Evolutionary conservation across 345 rosid genomes (phyloP).

Genomic region (Hibiscus trionum): DNA sequence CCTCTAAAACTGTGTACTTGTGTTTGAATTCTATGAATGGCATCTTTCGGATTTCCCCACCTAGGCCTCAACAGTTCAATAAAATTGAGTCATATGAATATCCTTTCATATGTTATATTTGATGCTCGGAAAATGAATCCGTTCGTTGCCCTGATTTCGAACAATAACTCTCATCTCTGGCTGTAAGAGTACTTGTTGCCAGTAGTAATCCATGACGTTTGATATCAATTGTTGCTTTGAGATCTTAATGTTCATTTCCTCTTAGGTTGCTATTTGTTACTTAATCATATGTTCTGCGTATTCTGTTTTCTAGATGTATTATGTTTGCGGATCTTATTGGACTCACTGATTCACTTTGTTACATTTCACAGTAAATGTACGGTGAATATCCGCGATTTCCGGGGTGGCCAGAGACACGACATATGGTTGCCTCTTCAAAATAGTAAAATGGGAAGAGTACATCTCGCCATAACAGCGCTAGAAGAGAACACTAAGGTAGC

Average conservation of each 20-base stretch:
- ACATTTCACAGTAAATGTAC: conserved; percentile 46
- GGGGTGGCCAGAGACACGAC: conserved; percentile 71
- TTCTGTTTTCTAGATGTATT: neutral
- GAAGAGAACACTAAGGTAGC: conserved; percentile 53
- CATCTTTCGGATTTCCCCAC: neutral
- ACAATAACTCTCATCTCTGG: neutral
- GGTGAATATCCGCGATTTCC: conserved; percentile 45
- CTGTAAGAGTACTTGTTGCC: neutral
- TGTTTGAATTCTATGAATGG: neutral
- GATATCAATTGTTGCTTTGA: neutral
- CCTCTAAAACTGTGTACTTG: neutral
- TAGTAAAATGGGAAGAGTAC: conserved; percentile 70
- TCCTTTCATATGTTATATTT: neutral
- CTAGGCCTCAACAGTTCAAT: neutral
- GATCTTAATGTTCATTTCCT: neutral
- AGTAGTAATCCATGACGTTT: neutral
- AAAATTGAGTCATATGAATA: neutral
- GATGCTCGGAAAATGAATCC: neutral
- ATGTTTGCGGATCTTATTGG: neutral
- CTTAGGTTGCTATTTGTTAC: neutral
- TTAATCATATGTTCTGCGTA: neutral
- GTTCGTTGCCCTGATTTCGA: neutral
- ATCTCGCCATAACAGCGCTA: conserved; percentile 61
- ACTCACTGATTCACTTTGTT: neutral
- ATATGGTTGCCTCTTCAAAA: conserved; percentile 86